A percentile compares a stretch with the other conserved stretches of the same genome.
phyloP scores from a whole-genome alignment of 768 basidiomycete genomes.

The Auriscalpium orientale region DNA sequence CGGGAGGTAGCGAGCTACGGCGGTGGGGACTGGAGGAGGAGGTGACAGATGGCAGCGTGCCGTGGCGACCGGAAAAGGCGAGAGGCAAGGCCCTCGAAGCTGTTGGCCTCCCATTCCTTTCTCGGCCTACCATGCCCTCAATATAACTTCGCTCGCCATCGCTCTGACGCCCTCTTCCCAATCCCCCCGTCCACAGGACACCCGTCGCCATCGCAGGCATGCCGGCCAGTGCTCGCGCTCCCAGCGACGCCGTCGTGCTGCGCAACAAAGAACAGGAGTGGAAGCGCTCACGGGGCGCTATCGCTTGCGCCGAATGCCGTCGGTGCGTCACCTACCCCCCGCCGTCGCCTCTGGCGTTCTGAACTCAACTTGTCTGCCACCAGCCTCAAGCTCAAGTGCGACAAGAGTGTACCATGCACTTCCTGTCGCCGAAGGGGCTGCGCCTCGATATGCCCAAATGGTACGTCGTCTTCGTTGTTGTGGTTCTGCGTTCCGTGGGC shows the following conservation, averaged over 20 bases:
- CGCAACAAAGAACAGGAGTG: constrained; percentile 12
- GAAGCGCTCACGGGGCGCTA: constrained; percentile 15
- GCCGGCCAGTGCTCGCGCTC: too few species aligned
- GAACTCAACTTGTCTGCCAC: background rate
- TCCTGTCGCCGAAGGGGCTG: constrained; percentile 67
- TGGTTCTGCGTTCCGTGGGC: background rate
- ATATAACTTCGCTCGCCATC: too few species aligned
- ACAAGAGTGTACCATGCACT: constrained; percentile 54
- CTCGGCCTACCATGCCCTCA: too few species aligned
- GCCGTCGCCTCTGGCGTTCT: background rate
- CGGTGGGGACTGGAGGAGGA: too few species aligned
- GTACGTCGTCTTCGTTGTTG: constrained; percentile 13
- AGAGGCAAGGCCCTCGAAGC: too few species aligned
- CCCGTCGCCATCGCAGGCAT: too few species aligned
- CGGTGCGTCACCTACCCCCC: constrained; percentile 2
- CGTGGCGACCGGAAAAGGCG: too few species aligned
- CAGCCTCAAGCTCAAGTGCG: constrained; percentile 66
- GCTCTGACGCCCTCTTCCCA: too few species aligned
- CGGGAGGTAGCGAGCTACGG: too few species aligned
- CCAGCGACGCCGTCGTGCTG: background rate
- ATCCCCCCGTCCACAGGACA: too few species aligned
- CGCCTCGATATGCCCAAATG: constrained; percentile 72
- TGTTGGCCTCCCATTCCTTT: too few species aligned
- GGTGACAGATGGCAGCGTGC: too few species aligned
- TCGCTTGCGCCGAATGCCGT: constrained; percentile 16